Base-by-base conservation (phyloP, 441 rosid genomes). In the Adansonia rubrostipa region DNA sequence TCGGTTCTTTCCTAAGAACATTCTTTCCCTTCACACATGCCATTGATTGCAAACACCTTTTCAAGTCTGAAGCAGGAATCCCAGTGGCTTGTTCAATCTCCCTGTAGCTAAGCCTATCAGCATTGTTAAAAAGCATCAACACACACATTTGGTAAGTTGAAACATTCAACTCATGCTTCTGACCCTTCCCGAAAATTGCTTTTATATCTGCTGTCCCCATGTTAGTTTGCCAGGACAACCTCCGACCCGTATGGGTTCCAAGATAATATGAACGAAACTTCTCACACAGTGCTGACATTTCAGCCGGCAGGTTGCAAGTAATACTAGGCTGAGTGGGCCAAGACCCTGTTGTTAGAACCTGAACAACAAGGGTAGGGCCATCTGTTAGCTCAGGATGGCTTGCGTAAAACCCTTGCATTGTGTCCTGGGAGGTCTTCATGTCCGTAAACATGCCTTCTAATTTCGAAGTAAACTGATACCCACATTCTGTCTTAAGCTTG, bases 121-220 rank as follows among this genome's bases (percentile, higher is more conserved):
- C 85, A 82, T 85, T 92, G 83, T 96, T 94, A 72, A 96, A 96
- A 74, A 96, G 80, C 93, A 96, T 86, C 33, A 96, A 92, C 13
- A 96, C 98, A 78, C 99, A 96, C 99, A 96, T 96, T 71, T 96
- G 99, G 89, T 89, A 96, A 9, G 99, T 96, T 6, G 99, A 96
- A 50, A 96, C 99, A 53, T 96, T 96, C 87, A 96, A 77, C 82
- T 93, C 99, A 54, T 96, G 99, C 88, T 92, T 96, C 88, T 93
- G 99, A 81, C 97, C 99, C 82, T 92, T 96, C 71, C 93, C 99
- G 50, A 96, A 93, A 2, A 79, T 74, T 56, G 99, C 97, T 81
- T 89, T 96, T 68, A 96, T 85, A 71, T 96, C 99, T 0, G 99
- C 99, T 22, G 97, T 88, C 63, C 99, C 99, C 99, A 92, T 96